Evolutionary conservation across 805 yeast genomes (phyloP), one percentile per base, ranked within the genome.

Genomic region (Pichia nakasei): DNA sequence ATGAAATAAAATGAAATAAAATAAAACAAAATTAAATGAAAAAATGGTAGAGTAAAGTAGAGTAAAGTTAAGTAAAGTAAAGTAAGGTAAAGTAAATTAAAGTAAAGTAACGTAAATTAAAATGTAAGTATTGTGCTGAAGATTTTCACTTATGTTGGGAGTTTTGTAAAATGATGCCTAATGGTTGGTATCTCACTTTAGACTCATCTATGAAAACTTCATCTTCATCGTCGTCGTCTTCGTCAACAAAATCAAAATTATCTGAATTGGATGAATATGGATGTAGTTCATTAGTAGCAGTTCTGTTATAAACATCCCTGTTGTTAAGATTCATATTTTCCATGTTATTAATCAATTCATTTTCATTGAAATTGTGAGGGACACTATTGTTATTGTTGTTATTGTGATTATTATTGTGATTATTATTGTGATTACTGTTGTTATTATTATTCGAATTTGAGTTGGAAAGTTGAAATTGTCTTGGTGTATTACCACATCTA

Each of bases 401-500:
- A 13, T 42, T 40, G 24, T 13, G 22, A 5, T 38, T 43, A 15
- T 15, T 7, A 13, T 35, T 22, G 13, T n/a, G 18, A 19, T 32
- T 32, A 15, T 37, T 18, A 32, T 20, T 37, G 26, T 41, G 11
- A 21, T 21, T 34, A 15, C 5, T 21, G 9, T 35, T 29, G 20
- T n/a, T 22, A 42, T 39, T 47, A 35, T 35, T 12, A 12, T 19
- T 34, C 19, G 18, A 13, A 17, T 35, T 35, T 35, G 17, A 24
- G n/a, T n/a, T 24, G 5, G 27, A 24, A 35, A 45, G 19, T 43
- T 55, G 58, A 47, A 78, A 78, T 60, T 82, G 91, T 57, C 95
- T 74, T 40, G 97, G 96, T 47, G 87, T 79, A 58, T 89, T 87
- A 26, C 97, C 97, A 64, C 97, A 91, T 57, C 98, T 75, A 60